phyloP scores from a whole-genome alignment of 768 basidiomycete species.

The Hysterangium stoloniferum region DNA sequence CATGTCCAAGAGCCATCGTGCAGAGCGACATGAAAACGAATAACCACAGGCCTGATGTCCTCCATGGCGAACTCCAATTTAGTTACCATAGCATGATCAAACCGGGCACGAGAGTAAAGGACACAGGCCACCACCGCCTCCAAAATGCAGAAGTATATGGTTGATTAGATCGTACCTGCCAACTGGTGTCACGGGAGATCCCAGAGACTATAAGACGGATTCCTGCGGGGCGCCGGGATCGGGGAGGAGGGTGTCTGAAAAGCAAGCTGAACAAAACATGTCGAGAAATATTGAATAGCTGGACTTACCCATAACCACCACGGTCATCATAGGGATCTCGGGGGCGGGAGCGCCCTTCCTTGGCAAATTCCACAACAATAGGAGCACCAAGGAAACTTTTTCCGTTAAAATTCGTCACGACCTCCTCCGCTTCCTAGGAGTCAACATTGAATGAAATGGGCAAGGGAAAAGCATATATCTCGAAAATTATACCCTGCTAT shows the following conservation, averaged over 20 bases:
- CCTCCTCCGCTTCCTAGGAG: slow-evolving; percentile 88
- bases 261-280: slow-evolving; percentile 11
- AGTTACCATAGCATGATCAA: slow-evolving; percentile 4
- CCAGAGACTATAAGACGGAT: slow-evolving; percentile 81
- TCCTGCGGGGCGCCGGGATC: slow-evolving; percentile 71
- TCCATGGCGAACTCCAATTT: background rate
- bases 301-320: slow-evolving; percentile 46
- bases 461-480: background rate
- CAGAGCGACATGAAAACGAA: background rate
- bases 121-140: background rate
- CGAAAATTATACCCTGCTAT: slow-evolving; percentile 45
- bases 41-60: background rate
- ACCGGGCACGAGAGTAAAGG: slow-evolving; percentile 4
- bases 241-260: slow-evolving; percentile 36
- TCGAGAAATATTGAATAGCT: slow-evolving; percentile 11
- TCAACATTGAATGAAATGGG: slow-evolving; percentile 8
- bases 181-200: slow-evolving; percentile 90
- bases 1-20: background rate
- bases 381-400: slow-evolving; percentile 89
- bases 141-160: slow-evolving; percentile 13
- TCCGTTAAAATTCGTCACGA: slow-evolving; percentile 77
- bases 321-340: slow-evolving; percentile 59
- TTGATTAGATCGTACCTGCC: slow-evolving; percentile 78
- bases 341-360: slow-evolving; percentile 76
- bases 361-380: slow-evolving; percentile 94